Evolutionary conservation across 2,329 filamentous ascomycete species (phyloP).

Genomic region (Penicillium sp.): DNA sequence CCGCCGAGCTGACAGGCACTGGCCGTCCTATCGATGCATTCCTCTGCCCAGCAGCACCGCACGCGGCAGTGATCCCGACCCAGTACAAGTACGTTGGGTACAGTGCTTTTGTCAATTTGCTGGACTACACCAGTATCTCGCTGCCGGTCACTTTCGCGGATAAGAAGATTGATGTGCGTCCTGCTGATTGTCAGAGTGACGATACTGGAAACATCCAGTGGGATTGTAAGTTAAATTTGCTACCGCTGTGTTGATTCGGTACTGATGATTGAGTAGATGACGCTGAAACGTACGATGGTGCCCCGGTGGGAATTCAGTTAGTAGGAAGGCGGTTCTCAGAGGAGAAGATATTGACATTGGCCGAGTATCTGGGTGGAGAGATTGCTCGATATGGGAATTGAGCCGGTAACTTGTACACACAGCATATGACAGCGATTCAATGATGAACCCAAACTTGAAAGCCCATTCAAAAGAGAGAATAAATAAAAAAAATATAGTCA

Average conservation of each 20-base stretch:
- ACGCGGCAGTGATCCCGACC: conserved; percentile 42
- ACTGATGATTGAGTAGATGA: conserved; percentile 41
- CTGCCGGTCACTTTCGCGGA: conserved; percentile 59
- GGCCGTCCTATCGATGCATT: conserved; percentile 56
- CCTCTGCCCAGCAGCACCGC: conserved; percentile 45
- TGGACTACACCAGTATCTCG: conserved; percentile 58
- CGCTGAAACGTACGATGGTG: conserved; percentile 50
- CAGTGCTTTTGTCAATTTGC: conserved; percentile 51
- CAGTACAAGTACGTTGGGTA: conserved; percentile 52
- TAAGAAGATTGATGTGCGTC: conserved; percentile 50
- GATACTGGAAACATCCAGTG: conserved; percentile 50
- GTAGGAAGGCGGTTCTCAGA: conserved; percentile 53
- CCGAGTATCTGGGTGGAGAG: conserved; percentile 40
- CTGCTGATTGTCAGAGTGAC: conserved; percentile 41
- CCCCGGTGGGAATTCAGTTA: conserved; percentile 51
- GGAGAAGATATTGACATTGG: conserved; percentile 52
- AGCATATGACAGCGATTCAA: too few species aligned
- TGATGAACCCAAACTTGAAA: too few species aligned
- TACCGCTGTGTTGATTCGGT: background rate
- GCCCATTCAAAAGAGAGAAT: too few species aligned
- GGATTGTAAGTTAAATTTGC: conserved; percentile 46
- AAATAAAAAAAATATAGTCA: too few species aligned
- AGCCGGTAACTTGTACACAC: background rate
- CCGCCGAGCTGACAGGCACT: conserved; percentile 50
- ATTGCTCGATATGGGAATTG: conserved; percentile 10